Conservation (phyloP, 129 eudicot species). For the Arctium minus region DNA sequence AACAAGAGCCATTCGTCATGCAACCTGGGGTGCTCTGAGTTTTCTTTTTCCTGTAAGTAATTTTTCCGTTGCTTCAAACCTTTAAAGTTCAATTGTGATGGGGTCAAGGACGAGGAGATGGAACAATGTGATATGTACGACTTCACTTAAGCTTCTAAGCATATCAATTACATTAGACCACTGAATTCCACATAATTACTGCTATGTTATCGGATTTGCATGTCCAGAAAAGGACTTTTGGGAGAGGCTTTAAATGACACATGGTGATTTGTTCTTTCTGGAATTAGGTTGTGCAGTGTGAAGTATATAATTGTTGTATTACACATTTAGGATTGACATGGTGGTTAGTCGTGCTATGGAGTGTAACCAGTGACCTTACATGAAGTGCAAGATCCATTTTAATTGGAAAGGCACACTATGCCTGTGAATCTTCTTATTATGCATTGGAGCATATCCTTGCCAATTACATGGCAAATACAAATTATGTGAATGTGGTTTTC, state of each 20-base stretch:
- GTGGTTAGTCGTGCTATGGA: not conserved
- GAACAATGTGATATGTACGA: not conserved
- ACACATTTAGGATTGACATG: too few relatives aligned
- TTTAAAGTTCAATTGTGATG: not conserved
- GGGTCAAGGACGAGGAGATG: not conserved
- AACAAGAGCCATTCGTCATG: not conserved
- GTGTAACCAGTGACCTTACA: not conserved
- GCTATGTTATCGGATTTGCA: not conserved
- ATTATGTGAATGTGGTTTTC: not conserved
- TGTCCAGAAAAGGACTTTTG: not conserved
- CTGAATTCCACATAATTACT: not conserved
- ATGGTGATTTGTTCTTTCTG: not conserved
- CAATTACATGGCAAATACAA: not conserved
- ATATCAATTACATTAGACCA: not conserved
- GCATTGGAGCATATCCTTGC: not conserved
- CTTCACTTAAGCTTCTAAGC: not conserved
- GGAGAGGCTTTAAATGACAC: not conserved
- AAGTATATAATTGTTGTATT: too few relatives aligned
- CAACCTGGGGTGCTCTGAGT: conserved; percentile 5
- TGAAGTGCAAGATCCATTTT: not conserved
- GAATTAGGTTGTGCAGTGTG: too few relatives aligned
- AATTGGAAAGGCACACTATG: not conserved
- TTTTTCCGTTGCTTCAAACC: not conserved
- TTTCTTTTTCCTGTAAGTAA: not conserved
- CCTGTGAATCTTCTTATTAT: not conserved